Evolutionary conservation across 2,329 filamentous ascomycete species (phyloP), one percentile per base, ranked within the genome.

Genomic region (Fusarium sp.): DNA sequence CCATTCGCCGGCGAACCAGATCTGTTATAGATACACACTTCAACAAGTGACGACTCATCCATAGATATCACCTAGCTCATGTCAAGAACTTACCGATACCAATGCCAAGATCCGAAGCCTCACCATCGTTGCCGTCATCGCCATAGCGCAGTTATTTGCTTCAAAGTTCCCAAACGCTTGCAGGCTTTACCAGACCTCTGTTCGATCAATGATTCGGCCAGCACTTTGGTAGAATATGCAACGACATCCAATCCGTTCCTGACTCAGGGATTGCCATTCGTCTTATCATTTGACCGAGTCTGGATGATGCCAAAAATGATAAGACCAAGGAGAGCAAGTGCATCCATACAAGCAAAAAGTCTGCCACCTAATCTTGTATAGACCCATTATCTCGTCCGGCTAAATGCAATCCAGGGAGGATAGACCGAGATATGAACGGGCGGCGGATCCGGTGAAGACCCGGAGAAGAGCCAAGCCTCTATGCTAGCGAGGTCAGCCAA

Each of bases 361-460:
- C 63, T 50, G 62, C 50, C 32, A 52, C 50, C 60, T 58, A 65
- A 60, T 58, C 40, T 47, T 65, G n/a, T 53, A 54, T 47, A 54
- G 60, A 56, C 63, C 67, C 71, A 51, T 51, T 49, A 57, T 70
- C 63, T 71, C 59, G 38, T 32, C 55, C 62, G 72, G 72, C 72
- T 74, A 74, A 74, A 75, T 75, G 60, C 44, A 74, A 62, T 50
- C 51, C 46, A 61, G 68, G 53, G 32, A 59, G 65, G 59, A 70
- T 68, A 63, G 68, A 60, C 72, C 72, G 70, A 74, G 68, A 74
- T 73, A 75, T 70, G 58, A 56, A 74, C 68, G 68, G 64, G 72
- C 66, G 72, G 67, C 72, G 70, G 72, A 72, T 55, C 68, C 63
- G 60, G 68, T 56, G 51, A 73, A 67, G 65, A 63, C 25, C 55